A percentile compares a stretch with the other conserved stretches of the same genome.
These are phyloP conservation scores for Fusarium equiseti DNA, from an alignment of 2,329 filamentous ascomycete species.

Conservation along the genomic window DNA sequence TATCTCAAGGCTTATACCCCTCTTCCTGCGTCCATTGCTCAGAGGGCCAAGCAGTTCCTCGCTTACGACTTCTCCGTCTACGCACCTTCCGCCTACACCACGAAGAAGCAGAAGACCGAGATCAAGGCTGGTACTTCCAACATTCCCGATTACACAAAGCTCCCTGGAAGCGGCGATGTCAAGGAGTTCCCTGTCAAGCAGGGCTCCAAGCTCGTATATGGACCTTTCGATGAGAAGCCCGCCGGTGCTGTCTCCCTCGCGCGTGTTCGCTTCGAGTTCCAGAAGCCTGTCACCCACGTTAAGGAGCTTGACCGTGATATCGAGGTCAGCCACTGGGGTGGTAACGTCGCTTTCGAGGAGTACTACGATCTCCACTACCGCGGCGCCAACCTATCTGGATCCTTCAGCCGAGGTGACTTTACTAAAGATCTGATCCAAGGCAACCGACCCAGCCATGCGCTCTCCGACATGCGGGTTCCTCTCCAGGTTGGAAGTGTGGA, in stretches of 20 bases:
- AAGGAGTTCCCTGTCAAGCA: slow-evolving; percentile 81
- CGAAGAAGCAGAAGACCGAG: slow-evolving; percentile 96
- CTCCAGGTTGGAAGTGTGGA: slow-evolving; percentile 84
- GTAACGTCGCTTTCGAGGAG: slow-evolving; percentile 95
- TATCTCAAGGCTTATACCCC: slow-evolving; percentile 82
- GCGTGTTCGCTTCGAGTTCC: slow-evolving; percentile 92
- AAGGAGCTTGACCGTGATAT: slow-evolving; percentile 87
- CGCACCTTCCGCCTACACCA: slow-evolving; percentile 83
- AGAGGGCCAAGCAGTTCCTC: slow-evolving; percentile 88
- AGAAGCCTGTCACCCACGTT: slow-evolving; percentile 86
- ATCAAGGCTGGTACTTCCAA: slow-evolving; percentile 83
- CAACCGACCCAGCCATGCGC: slow-evolving; percentile 78
- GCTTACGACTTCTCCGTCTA: slow-evolving; percentile 89
- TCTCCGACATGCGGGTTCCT: slow-evolving; percentile 85
- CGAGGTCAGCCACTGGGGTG: slow-evolving; percentile 98
- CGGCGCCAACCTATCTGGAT: slow-evolving; percentile 79
- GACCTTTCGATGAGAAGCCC: slow-evolving; percentile 85
- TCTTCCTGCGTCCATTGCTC: slow-evolving; percentile 84
- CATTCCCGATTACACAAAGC: slow-evolving; percentile 86
- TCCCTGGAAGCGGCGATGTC: slow-evolving; percentile 70
- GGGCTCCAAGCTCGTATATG: slow-evolving; percentile 89
- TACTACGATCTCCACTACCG: slow-evolving; percentile 89
- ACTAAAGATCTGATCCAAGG: slow-evolving; percentile 76
- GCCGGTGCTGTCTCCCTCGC: slow-evolving; percentile 80
- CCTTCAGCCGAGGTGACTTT: slow-evolving; percentile 84